Conservation (phyloP, 2,329 filamentous ascomycete genomes). For the Phyllosticta citriasiana region DNA sequence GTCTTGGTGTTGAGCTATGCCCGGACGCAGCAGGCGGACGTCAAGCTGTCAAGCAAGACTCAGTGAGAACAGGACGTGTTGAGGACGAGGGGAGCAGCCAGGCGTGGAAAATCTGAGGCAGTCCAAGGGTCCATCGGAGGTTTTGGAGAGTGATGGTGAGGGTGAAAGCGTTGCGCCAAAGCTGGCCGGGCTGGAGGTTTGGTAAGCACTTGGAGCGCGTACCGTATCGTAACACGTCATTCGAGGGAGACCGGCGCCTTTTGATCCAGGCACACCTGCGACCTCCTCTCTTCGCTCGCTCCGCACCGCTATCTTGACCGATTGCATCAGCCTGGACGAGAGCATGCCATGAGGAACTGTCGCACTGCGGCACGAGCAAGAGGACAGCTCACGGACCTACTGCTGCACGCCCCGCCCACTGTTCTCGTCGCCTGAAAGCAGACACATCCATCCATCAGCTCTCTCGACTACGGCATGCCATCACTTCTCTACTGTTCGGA, state of each 20-base stretch:
- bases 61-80: background rate
- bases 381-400: background rate
- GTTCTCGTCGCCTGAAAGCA: background rate
- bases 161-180: background rate
- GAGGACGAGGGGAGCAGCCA: background rate
- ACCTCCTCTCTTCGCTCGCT: background rate
- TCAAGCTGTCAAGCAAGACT: background rate
- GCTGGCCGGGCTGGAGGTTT: background rate
- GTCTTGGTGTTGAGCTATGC: background rate
- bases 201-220: background rate
- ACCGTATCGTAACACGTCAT: background rate
- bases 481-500: background rate
- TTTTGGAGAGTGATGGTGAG: background rate
- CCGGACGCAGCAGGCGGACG: background rate
- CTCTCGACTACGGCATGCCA: background rate
- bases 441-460: too few species aligned
- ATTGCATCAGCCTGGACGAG: background rate
- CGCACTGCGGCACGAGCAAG: background rate
- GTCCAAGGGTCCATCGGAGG: background rate
- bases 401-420: background rate
- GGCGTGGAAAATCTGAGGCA: background rate
- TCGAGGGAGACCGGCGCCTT: background rate
- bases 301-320: background rate
- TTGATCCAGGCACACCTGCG: background rate
- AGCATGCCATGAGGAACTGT: background rate